Conservation (phyloP, 352 stramenopile genomes). For the Saprolegnia diclina region DNA sequence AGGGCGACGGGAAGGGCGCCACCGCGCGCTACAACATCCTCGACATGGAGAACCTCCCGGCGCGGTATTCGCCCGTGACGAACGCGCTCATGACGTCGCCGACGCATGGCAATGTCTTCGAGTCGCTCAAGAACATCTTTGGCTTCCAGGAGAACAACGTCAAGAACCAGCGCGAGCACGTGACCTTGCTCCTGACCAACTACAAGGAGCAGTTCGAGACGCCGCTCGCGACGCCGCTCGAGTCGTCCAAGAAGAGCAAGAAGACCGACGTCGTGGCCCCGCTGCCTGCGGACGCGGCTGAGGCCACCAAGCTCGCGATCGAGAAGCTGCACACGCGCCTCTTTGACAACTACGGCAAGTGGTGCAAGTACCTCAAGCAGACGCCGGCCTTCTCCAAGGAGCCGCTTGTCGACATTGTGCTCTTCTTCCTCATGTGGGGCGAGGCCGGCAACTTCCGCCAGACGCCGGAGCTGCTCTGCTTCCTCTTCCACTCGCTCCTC, state of each 20-base stretch:
- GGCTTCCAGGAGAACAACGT: slow-evolving; percentile 92
- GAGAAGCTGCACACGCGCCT: slow-evolving; percentile 68
- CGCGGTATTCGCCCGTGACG: slow-evolving; percentile 36
- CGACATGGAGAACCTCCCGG: slow-evolving; percentile 52
- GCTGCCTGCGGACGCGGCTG: slow-evolving; percentile 29
- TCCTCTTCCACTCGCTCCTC: slow-evolving; percentile 71
- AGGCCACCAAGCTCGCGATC: slow-evolving; percentile 55
- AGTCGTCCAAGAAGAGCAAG: slow-evolving; percentile 45
- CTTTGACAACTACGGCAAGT: slow-evolving; percentile 85
- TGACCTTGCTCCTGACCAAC: slow-evolving; percentile 75
- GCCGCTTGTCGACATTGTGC: slow-evolving; percentile 63
- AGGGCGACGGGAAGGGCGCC: slow-evolving; percentile 21
- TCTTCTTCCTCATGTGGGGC: slow-evolving; percentile 84
- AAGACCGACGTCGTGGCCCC: slow-evolving; percentile 56
- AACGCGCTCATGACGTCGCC: slow-evolving; percentile 47
- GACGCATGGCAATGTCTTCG: slow-evolving; percentile 74
- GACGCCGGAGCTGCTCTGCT: slow-evolving; percentile 72
- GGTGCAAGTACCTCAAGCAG: slow-evolving; percentile 81
- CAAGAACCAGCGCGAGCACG: slow-evolving; percentile 70
- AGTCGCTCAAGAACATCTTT: slow-evolving; percentile 92
- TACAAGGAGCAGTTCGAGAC: slow-evolving; percentile 59
- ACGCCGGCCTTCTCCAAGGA: slow-evolving; percentile 76
- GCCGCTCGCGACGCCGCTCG: slow-evolving; percentile 31
- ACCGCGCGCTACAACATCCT: slow-evolving; percentile 64
- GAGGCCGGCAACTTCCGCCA: slow-evolving; percentile 83